Base-by-base conservation (phyloP, 164 flowering plant species). In the Hamamelis virginiana region DNA sequence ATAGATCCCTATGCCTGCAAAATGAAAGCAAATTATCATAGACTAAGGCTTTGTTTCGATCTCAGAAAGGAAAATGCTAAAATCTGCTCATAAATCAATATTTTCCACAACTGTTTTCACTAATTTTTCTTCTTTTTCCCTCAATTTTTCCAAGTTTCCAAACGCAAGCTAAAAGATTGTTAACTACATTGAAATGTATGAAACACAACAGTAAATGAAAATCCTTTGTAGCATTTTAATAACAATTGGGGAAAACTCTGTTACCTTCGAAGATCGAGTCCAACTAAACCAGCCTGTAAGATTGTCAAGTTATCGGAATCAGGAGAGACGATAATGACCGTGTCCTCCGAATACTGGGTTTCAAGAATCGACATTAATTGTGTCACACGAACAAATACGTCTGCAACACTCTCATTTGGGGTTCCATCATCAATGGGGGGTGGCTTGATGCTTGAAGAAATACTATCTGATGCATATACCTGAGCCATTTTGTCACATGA, bases 321-420 rank as follows among this genome's bases (percentile, higher is more conserved):
- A 8, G 97, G 97, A 0, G 98, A 94, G 64, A 94, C 92, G 18
- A 94, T 90, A 18, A 90, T 71, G 21, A 92, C 85, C 0, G 96
- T 94, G 62, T 87, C 92, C 51, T 75, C 96, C 0, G 96, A 89
- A 78, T 94, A 94, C 63, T 94, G 98, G 18, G 98, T 91, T 75
- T 94, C 98, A 11, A 88, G 84, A 75, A 94, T 87, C 0, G 98
- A 94, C 98, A 94, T 92, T 44, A 94, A 89, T 60, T 94, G 98
- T 73, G 94, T 94, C 5, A 94, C 87, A 11, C 97, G 95, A 75
- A 94, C 97, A 80, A 94, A 90, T n/a, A 94, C 96, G 67, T 94
- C 97, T 8, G 84, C 59, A 9, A 94, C 89, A 52, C 98, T 91
- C 76, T 94, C 98, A 59, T 90, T 94, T 65, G 96, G 96, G 44